These are phyloP conservation scores for Peronospora farinosa DNA, from an alignment of 352 stramenopile species.

Conservation along the genomic window DNA sequence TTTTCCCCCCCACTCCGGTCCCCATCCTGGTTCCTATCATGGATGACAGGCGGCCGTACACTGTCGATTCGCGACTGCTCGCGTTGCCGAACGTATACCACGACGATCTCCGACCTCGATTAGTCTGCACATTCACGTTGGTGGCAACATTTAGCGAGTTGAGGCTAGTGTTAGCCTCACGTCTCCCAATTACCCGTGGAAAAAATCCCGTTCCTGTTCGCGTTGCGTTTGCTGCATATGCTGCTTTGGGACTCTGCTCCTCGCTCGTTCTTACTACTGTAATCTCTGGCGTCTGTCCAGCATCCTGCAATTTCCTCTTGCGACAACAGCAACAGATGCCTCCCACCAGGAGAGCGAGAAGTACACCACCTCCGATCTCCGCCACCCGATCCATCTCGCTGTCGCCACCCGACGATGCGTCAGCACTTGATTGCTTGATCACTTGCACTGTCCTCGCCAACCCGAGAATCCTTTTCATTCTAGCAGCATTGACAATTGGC, in stretches of 20 bases:
- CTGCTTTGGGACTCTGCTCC: conserved; percentile 1
- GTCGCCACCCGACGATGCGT: not conserved
- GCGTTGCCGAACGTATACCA: conserved; percentile 31
- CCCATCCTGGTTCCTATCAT: conserved; percentile 27
- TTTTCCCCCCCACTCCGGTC: conserved; percentile 30
- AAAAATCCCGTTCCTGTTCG: conserved; percentile 16
- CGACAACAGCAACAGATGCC: conserved; percentile 18
- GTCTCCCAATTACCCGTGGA: conserved; percentile 16
- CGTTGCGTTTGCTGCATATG: conserved; percentile 1
- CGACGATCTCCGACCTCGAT: conserved; percentile 21
- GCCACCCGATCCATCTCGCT: conserved; percentile 9
- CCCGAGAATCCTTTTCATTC: conserved; percentile 25
- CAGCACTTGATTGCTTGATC: conserved; percentile 12
- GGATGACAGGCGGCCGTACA: conserved; percentile 21
- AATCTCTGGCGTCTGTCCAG: conserved; percentile 3
- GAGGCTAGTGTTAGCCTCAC: conserved; percentile 17
- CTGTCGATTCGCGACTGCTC: conserved; percentile 22
- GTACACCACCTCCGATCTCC: conserved; percentile 13
- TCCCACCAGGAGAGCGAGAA: conserved; percentile 16
- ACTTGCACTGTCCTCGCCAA: conserved; percentile 13
- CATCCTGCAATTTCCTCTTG: conserved; percentile 17
- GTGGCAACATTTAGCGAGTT: conserved; percentile 16
- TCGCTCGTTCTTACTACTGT: conserved; percentile 6
- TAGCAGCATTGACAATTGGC: conserved; percentile 24
- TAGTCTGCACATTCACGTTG: conserved; percentile 21